Base-by-base conservation (phyloP, 2,329 filamentous ascomycete genomes). In the Calcarisporium arbuscula region DNA sequence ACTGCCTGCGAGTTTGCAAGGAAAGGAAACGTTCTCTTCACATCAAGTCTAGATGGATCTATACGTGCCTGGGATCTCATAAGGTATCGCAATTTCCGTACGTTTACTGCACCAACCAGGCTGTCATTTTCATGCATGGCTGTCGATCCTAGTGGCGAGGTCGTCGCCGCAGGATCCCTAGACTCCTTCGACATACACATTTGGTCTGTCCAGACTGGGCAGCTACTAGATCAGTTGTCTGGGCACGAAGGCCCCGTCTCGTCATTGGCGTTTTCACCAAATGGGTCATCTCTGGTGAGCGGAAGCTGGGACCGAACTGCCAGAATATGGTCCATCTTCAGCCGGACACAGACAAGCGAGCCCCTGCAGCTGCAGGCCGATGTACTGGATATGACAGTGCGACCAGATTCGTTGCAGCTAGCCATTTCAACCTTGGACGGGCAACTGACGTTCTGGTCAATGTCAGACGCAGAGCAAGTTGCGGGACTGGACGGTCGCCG, bases 111-210 rank as follows among this genome's bases (percentile, higher is more conserved):
- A 2, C 89, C 92, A 1, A 89, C 86, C 20, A 74, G 90, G 36
- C 66, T 96, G 18, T 94, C 89, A 1, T 98, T 96, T 62, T 90
- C 88, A 12, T 94, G 85, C 38, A 74, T 98, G 57, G 88, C 92
- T 2, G 88, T 96, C n/a, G 94, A 98, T 47, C 89, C 92, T 0
- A 95, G 88, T 44, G 92, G 92, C 34, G 94, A 98, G 59, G 85
- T 98, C 8, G 85, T 98, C 4, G 94, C 90, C 40, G 92, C 92
- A 8, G 92, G 90, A 3, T 96, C 90, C 2, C 72, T 94, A 12
- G 92, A 98, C 57, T 95, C 89, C 5, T 96, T 95, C 46, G 90
- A 96, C 53, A 86, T 98, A 33, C 89, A 98, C 61, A 85, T 98
- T 42, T 98, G 92, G 92, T 95, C 87, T 5, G 94, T 98, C 5